Percentiles rank a stretch among this genome's conserved stretches.
Evolutionary conservation across 495 filamentous ascomycete species (phyloP).

Genomic region (Aspergillus incahuasiensis): DNA sequence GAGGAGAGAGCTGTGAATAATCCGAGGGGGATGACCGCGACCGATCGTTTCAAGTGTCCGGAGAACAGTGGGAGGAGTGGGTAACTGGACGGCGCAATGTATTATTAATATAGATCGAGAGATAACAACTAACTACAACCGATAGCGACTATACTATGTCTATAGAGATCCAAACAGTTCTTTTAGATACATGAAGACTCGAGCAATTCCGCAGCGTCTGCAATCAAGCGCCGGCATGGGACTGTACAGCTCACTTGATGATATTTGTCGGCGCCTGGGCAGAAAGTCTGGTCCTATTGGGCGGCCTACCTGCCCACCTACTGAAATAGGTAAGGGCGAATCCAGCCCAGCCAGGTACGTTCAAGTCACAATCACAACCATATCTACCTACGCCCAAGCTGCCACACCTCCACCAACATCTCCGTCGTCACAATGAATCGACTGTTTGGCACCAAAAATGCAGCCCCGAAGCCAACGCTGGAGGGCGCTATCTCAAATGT

Average conservation of each 20-base stretch:
- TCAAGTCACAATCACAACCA: too few relatives aligned
- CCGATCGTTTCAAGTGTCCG: slow-evolving; percentile 15
- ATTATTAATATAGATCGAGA: slow-evolving; percentile 9
- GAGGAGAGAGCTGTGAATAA: slow-evolving; percentile 7
- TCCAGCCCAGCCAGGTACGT: too few relatives aligned
- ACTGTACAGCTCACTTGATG: background rate
- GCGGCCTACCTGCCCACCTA: background rate
- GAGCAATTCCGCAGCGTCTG: background rate
- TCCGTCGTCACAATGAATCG: slow-evolving; percentile 68
- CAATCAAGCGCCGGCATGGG: background rate
- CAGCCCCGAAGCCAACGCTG: slow-evolving; percentile 87
- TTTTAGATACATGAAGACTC: background rate
- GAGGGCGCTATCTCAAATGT: slow-evolving; percentile 82
- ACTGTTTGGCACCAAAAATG: slow-evolving; percentile 85
- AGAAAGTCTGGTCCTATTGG: background rate
- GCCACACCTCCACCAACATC: background rate
- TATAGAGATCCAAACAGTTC: background rate
- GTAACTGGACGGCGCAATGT: background rate
- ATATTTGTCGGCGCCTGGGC: background rate
- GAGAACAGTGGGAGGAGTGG: slow-evolving; percentile 5
- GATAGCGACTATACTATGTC: background rate
- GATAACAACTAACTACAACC: background rate
- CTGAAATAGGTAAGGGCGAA: background rate
- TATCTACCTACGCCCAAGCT: background rate
- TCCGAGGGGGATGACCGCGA: slow-evolving; percentile 4